Conservation (phyloP, 352 stramenopile genomes). For the Nothophytophthora sp. region DNA sequence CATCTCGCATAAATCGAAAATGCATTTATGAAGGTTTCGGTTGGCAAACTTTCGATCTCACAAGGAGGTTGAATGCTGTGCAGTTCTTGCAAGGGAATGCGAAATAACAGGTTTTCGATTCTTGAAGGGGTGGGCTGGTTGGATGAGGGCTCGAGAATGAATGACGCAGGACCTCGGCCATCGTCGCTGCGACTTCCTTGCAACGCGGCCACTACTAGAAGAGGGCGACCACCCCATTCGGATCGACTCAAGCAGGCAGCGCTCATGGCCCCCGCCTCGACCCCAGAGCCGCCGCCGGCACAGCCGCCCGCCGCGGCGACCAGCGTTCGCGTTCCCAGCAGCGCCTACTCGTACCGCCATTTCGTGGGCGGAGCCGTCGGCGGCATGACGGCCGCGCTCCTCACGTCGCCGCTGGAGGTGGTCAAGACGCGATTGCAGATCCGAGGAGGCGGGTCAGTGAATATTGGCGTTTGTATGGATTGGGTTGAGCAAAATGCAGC, state of each 20-base stretch:
- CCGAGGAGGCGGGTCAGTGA: constrained; percentile 49
- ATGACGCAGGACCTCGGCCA: not conserved
- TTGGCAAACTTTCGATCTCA: too few species aligned
- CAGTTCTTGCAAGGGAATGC: too few species aligned
- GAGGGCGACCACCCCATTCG: too few species aligned
- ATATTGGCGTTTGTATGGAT: not conserved
- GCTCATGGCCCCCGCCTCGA: not conserved
- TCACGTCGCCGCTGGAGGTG: constrained; percentile 85
- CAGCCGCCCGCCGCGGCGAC: constrained; percentile 29
- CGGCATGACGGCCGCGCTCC: constrained; percentile 78
- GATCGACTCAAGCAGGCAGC: too few species aligned
- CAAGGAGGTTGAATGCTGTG: too few species aligned
- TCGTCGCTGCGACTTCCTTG: not conserved
- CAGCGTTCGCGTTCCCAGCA: constrained; percentile 29
- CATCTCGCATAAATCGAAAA: too few species aligned
- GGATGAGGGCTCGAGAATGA: too few species aligned
- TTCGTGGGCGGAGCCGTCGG: constrained; percentile 78
- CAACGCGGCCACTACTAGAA: too few species aligned
- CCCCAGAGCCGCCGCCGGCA: not conserved
- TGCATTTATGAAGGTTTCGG: too few species aligned
- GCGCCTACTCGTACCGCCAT: constrained; percentile 52
- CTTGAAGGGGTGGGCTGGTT: not conserved
- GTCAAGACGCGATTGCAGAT: constrained; percentile 89
- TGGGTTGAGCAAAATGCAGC: not conserved
- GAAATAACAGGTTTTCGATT: not conserved